Base-by-base conservation (phyloP, 2,329 filamentous ascomycete species). In the Pleurostoma richardsiae region DNA sequence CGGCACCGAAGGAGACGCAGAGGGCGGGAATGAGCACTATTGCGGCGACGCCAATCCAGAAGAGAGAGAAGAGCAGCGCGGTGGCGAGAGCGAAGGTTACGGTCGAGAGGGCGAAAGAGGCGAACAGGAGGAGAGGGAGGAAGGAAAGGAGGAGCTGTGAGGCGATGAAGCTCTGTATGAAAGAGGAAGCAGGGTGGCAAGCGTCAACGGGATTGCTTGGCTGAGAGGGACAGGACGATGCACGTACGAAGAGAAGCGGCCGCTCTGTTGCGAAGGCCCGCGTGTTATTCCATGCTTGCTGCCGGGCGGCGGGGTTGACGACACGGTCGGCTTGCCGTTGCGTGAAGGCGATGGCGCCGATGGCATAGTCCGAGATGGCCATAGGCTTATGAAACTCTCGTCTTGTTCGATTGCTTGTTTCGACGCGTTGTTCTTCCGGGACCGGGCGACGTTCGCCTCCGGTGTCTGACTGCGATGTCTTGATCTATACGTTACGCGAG, bases 11-110 rank as follows among this genome's bases (percentile, higher is more conserved):
- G 3, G 85, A 83, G 51, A 88, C 63, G 62, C 88, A 78, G 36
- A 92, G 67, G 1, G 82, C 77, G 2, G 87, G 87, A 0, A 88
- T 67, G 11, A 94, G 74, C 39, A 91, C 60, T 42, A 88, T 61
- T 8, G 87, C 68, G 3, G 84, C 85, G 40, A 88, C 63, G 43
- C 82, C 80, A 45, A 82, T 75, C 72, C 82, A 85, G 69, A 86
- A 83, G 42, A 86, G 72, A 2, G 79, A 77, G 69, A 88, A 88
- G 47, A 83, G 57, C 38, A 88, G 57, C 10, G 83, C 83, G 30
- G 75, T 73, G 39, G 82, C 66, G 39, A 87, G 60, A 11, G 84
- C 78, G 61, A 89, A 77, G 51, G 83, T 63, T 52, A 84, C 65
- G 49, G 83, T 78, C 38, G 79, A 80, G 39, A 83, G 55, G 46